These are phyloP conservation scores for Gonapodya sp. DNA, from an alignment of 192 early-diverging fungal genomes.

Conservation along the genomic window DNA sequence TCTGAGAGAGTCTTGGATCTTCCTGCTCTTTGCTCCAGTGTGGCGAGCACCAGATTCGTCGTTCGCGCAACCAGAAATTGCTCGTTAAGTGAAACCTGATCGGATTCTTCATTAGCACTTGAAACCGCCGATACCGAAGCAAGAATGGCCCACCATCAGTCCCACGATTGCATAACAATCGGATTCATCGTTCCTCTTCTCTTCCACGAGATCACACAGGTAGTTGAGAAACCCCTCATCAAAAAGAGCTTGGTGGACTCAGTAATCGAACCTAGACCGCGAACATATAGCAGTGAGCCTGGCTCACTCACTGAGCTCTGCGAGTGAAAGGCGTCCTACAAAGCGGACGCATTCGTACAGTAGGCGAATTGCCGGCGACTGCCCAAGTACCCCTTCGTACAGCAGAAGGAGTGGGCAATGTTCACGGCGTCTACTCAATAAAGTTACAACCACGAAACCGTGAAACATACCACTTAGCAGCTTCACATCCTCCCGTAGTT, in stretches of 20 bases:
- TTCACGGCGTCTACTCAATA: neutral
- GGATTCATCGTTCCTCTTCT: constrained; percentile 38
- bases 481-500: neutral
- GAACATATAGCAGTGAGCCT: neutral
- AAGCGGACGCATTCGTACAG: neutral
- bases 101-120: neutral
- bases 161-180: constrained; percentile 45
- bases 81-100: constrained; percentile 50
- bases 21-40: constrained; percentile 36
- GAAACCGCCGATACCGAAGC: neutral
- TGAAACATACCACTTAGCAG: neutral
- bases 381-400: too few species aligned
- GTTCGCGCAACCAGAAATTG: constrained; percentile 46
- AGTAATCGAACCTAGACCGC: too few species aligned
- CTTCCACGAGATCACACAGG: constrained; percentile 49
- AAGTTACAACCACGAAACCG: neutral
- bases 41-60: constrained; percentile 41
- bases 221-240: constrained; percentile 33
- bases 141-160: constrained; percentile 25
- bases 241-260: constrained; percentile 11
- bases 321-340: neutral
- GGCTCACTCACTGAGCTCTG: neutral
- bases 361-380: too few species aligned
- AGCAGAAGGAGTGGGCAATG: neutral
- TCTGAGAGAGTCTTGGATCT: constrained; percentile 72